Conservation (phyloP, 208 protist species). For the Leishmania major region DNA sequence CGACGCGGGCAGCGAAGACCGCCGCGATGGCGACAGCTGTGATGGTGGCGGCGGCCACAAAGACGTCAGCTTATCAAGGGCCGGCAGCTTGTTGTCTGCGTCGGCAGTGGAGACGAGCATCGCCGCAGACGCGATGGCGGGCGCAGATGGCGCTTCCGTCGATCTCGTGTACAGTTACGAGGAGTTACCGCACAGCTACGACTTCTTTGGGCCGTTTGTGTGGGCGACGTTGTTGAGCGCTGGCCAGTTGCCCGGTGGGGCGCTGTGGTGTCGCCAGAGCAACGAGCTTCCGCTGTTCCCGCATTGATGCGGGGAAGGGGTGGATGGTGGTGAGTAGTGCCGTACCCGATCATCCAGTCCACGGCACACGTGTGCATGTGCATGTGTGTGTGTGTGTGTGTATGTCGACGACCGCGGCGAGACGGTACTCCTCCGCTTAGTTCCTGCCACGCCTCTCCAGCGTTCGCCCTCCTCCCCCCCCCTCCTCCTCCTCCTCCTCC, state of each 20-base stretch:
- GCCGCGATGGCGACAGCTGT: background rate
- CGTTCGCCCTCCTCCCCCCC: no score
- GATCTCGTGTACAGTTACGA: constrained; percentile 74
- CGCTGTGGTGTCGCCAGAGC: constrained; percentile 56
- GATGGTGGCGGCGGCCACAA: background rate
- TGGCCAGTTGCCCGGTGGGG: constrained; percentile 52
- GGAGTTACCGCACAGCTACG: constrained; percentile 78
- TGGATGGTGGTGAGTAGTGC: background rate
- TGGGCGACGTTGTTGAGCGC: constrained; percentile 73
- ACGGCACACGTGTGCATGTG: background rate
- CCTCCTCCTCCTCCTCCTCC: no score
- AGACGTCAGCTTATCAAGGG: background rate
- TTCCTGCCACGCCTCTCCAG: background rate
- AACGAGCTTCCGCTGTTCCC: constrained; percentile 55
- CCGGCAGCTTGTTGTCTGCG: background rate
- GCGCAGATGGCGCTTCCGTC: constrained; percentile 14
- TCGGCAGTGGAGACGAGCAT: background rate
- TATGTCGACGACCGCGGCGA: background rate
- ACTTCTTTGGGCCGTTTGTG: constrained; percentile 87
- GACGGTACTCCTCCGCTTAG: background rate
- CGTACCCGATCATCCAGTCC: background rate
- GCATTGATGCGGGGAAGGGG: constrained; percentile 6
- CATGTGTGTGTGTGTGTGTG: background rate
- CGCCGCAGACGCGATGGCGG: background rate
- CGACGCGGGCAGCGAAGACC: background rate